Conservation (phyloP, 805 yeast genomes). For the Alloascoidea africana region DNA sequence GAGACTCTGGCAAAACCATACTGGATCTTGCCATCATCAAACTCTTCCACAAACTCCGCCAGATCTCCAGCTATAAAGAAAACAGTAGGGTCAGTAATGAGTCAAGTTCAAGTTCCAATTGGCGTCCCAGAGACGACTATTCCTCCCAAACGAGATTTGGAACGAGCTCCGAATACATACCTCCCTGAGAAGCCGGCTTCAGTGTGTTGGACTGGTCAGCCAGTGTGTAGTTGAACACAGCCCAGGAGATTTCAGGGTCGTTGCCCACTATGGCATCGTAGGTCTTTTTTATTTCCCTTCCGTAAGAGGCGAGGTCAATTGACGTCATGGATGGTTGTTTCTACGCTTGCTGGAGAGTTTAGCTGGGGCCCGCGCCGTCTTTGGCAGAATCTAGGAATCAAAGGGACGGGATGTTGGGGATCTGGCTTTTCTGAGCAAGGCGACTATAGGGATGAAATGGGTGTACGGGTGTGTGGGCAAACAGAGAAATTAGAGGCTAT, state of each 20-base stretch:
- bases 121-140: slow-evolving; percentile 15
- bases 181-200: slow-evolving; percentile 21
- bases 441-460: too few relatives aligned
- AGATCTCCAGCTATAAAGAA: slow-evolving; percentile 33
- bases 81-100: slow-evolving; percentile 19
- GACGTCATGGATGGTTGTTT: slow-evolving; percentile 18
- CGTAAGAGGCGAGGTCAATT: slow-evolving; percentile 46
- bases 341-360: too few relatives aligned
- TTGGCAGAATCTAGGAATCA: too few relatives aligned
- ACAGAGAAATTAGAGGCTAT: too few relatives aligned
- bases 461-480: too few relatives aligned
- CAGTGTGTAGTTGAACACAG: slow-evolving; percentile 54
- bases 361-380: too few relatives aligned
- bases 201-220: slow-evolving; percentile 28
- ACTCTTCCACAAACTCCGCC: slow-evolving; percentile 63
- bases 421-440: too few relatives aligned
- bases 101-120: slow-evolving; percentile 18
- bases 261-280: slow-evolving; percentile 74
- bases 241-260: slow-evolving; percentile 56
- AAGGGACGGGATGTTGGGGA: too few relatives aligned
- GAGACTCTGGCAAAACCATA: slow-evolving; percentile 80
- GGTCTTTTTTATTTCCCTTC: slow-evolving; percentile 56
- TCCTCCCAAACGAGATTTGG: neutral
- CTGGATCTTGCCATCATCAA: slow-evolving; percentile 79
- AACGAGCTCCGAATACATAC: slow-evolving; percentile 8